Conservation (phyloP, 2,329 filamentous ascomycete genomes). For the Hypoxylon sp. region DNA sequence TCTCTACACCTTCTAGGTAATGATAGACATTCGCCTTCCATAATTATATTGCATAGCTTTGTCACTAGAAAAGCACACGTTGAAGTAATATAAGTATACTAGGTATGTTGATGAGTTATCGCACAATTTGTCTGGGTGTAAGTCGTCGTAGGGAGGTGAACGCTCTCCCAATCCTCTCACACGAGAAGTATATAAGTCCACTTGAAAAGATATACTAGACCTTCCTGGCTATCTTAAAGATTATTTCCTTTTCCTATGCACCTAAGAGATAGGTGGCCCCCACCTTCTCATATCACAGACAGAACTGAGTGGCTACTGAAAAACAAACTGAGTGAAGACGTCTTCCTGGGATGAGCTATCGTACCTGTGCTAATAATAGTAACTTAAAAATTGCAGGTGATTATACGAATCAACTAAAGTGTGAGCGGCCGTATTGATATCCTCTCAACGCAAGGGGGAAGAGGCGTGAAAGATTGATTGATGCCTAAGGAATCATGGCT, state of each 20-base stretch:
- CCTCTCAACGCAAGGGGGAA: constrained; percentile 18
- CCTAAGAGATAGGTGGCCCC: not conserved
- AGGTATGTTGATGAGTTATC: not conserved
- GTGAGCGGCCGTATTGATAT: constrained; percentile 4
- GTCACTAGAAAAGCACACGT: not conserved
- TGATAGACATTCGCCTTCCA: not conserved
- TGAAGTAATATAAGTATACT: not conserved
- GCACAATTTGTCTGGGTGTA: not conserved
- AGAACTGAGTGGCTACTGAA: not conserved
- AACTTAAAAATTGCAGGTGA: not conserved
- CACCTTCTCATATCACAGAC: not conserved
- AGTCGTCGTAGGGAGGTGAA: not conserved
- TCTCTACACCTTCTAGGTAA: not conserved
- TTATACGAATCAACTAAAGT: constrained; percentile 3
- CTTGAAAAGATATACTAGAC: not conserved
- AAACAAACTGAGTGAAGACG: not conserved
- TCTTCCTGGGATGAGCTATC: not conserved
- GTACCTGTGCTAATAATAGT: not conserved
- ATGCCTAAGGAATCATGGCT: not conserved
- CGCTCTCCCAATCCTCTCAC: not conserved
- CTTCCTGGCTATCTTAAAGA: not conserved
- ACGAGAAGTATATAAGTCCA: not conserved
- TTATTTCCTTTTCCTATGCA: not conserved
- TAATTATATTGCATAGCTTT: not conserved
- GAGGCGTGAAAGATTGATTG: not conserved